Evolutionary conservation across 2,329 filamentous ascomycete genomes (phyloP), one percentile per base, ranked within the genome.

Genomic region (Venturia nashicola): DNA sequence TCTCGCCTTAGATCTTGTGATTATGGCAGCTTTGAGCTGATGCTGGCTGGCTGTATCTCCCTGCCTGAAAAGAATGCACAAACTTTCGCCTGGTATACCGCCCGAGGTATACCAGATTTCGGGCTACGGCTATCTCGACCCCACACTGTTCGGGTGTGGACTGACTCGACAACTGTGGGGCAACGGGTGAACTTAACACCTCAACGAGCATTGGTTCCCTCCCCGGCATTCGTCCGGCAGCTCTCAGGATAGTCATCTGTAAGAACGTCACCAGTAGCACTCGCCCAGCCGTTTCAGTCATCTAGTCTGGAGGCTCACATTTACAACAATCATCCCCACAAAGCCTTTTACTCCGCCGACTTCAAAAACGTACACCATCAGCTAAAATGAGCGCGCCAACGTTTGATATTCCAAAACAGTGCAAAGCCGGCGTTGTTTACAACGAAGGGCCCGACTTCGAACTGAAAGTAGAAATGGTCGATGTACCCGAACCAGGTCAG

Each of bases 341-440:
- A 51, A 51, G n/a, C n/a, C 9, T 16, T 11, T 18, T 6, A 51
- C 9, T 51, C 23, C 23, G 5, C 14, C 23, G 23, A 32, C 27
- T 32, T 32, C 27, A 48, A 11, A 12, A 12, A 18, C 16, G 7
- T 3, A 51, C 1, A 23, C 46, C 27, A 18, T 18, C 11, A 34
- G 34, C 34, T 3, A 59, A 18, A 32, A 60, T 60, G 57, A 43
- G 27, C 36, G 67, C 27, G 69, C 68, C 61, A 23, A 36, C 62
- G n/a, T 65, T 63, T 39, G 71, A 76, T 16, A 76, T 82, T 43
- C 80, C 79, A 2, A 77, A 77, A 51, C 73, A 77, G 64, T 79
- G 80, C 69, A 80, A 80, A 64, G 80, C 79, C 2, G 80, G 78
- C 7, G 79, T 82, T 1, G 77, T 80, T 1, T 72, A 79, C 39